Percentiles rank a stretch among this genome's conserved stretches.
Conservation (phyloP, 2,329 filamentous ascomycete species). For the Penicillium sp. region DNA sequence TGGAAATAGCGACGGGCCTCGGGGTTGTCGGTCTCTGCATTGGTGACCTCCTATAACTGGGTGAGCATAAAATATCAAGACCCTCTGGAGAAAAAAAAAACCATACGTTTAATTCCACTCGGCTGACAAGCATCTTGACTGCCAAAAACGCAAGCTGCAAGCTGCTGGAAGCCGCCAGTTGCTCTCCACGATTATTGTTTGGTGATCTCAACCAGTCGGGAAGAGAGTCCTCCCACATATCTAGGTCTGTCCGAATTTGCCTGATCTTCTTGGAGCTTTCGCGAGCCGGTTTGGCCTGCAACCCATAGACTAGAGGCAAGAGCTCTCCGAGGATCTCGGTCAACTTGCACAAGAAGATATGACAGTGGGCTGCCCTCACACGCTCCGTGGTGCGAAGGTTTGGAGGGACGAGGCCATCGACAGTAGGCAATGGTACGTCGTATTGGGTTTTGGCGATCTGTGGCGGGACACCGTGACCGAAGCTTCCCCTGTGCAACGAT, state of each 20-base stretch:
- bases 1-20: slow-evolving; percentile 54
- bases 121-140: slow-evolving; percentile 50
- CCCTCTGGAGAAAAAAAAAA: not conserved
- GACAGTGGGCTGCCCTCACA: slow-evolving; percentile 51
- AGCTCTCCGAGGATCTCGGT: slow-evolving; percentile 50
- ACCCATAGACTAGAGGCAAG: slow-evolving; percentile 48
- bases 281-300: slow-evolving; percentile 45
- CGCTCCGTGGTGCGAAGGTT: slow-evolving; percentile 43
- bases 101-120: slow-evolving; percentile 50
- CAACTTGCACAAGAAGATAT: slow-evolving; percentile 55
- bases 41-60: slow-evolving; percentile 44
- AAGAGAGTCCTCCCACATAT: slow-evolving; percentile 49
- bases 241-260: slow-evolving; percentile 48
- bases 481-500: slow-evolving; percentile 48
- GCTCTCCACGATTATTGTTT: slow-evolving; percentile 33
- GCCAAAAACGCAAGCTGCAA: slow-evolving; percentile 48
- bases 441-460: slow-evolving; percentile 56
- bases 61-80: slow-evolving; percentile 6
- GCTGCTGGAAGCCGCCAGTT: slow-evolving; percentile 46
- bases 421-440: slow-evolving; percentile 56
- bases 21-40: slow-evolving; percentile 45
- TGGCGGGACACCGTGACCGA: slow-evolving; percentile 58
- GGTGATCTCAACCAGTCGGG: slow-evolving; percentile 46
- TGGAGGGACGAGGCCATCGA: slow-evolving; percentile 43
- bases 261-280: slow-evolving; percentile 49